Conservation (phyloP, 495 filamentous ascomycete species). For the Penicillium coffeae region DNA sequence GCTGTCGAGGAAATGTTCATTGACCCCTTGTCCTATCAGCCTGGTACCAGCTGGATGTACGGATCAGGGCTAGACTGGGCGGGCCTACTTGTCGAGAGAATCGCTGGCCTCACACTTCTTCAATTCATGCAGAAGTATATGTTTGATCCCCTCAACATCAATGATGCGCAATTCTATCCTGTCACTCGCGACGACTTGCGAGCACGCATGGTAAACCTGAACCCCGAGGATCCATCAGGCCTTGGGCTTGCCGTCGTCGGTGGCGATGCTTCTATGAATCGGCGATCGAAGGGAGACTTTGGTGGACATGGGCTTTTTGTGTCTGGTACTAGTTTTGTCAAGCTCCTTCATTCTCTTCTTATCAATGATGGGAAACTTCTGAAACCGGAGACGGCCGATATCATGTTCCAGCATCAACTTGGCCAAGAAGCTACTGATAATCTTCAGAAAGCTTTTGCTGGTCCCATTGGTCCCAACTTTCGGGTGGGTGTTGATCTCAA, state of each 20-base stretch:
- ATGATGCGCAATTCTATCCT: constrained; percentile 39
- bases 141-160: constrained; percentile 41
- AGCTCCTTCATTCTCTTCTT: constrained; percentile 48
- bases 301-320: constrained; percentile 54
- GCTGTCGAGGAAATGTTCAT: constrained; percentile 24
- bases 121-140: constrained; percentile 45
- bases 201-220: constrained; percentile 32
- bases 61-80: constrained; percentile 51
- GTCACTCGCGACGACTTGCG: constrained; percentile 29
- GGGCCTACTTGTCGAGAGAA: constrained; percentile 39
- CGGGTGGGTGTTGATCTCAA: constrained; percentile 22
- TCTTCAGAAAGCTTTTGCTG: constrained; percentile 13
- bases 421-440: constrained; percentile 17
- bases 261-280: constrained; percentile 21
- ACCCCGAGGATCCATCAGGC: constrained; percentile 20
- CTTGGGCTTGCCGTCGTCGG: constrained; percentile 23
- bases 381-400: constrained; percentile 35
- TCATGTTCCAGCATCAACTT: constrained; percentile 53
- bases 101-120: constrained; percentile 33
- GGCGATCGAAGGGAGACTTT: constrained; percentile 29
- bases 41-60: constrained; percentile 49
- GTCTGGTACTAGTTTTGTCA: constrained; percentile 43
- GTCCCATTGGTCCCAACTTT: constrained; percentile 24
- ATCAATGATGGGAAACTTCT: constrained; percentile 42
- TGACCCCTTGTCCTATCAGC: constrained; percentile 44